A percentile compares a stretch with the other conserved stretches of the same genome.
Conservation (phyloP, 2,329 filamentous ascomycete genomes). For the Stagonosporopsis chrysanthemi region DNA sequence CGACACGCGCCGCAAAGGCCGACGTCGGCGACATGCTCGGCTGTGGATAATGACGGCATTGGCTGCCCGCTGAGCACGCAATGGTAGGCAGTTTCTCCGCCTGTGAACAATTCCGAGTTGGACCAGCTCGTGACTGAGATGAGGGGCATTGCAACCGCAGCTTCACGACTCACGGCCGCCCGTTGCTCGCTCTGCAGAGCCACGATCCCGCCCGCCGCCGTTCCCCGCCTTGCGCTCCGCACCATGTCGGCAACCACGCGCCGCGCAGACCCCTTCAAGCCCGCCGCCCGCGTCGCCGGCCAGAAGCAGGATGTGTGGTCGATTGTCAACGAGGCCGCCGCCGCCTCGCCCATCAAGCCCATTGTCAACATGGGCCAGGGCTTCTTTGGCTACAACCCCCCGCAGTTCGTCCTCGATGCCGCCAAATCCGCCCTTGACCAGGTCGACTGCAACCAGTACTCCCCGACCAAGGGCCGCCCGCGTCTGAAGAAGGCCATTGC, state of each 20-base stretch:
- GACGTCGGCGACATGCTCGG: background rate
- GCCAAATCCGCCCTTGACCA: slow-evolving; percentile 87
- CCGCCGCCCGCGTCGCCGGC: slow-evolving; percentile 61
- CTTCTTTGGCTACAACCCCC: slow-evolving; percentile 94
- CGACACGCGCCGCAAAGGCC: slow-evolving; percentile 10
- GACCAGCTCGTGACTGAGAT: slow-evolving; percentile 18
- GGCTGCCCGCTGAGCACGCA: slow-evolving; percentile 40
- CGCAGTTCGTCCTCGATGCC: slow-evolving; percentile 86
- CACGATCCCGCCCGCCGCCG: background rate
- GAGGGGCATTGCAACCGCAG: slow-evolving; percentile 21
- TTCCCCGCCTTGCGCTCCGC: slow-evolving; percentile 26
- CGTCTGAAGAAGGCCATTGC: slow-evolving; percentile 92
- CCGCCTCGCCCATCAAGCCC: slow-evolving; percentile 68
- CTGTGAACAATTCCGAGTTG: background rate
- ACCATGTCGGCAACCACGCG: slow-evolving; percentile 48
- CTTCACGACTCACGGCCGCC: slow-evolving; percentile 4
- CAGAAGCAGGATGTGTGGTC: slow-evolving; percentile 68
- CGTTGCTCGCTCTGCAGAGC: background rate
- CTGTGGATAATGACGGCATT: slow-evolving; percentile 13
- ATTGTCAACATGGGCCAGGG: slow-evolving; percentile 76
- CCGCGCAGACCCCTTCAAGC: slow-evolving; percentile 57
- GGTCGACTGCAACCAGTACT: slow-evolving; percentile 99
- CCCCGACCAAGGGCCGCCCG: slow-evolving; percentile 90
- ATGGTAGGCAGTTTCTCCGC: slow-evolving; percentile 21
- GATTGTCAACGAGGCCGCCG: slow-evolving; percentile 72